These are phyloP conservation scores for Allium fistulosum DNA, from an alignment of 106 monocot genomes.

Conservation along the genomic window DNA sequence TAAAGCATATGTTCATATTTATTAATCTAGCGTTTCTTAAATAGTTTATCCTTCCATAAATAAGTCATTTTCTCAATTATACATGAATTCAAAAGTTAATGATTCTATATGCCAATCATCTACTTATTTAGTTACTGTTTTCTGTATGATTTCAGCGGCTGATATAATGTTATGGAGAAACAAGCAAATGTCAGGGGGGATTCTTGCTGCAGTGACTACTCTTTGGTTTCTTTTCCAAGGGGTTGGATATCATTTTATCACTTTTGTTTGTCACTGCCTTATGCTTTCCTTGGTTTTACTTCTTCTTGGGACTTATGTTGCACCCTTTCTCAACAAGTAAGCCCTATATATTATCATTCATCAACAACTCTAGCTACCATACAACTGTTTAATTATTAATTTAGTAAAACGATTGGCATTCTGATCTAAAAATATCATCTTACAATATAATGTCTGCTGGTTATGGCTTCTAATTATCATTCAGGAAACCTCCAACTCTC, in stretches of 20 bases:
- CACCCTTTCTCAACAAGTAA: constrained; percentile 58
- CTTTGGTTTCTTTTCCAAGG: constrained; percentile 77
- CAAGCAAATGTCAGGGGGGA: constrained; percentile 45
- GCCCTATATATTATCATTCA: not conserved
- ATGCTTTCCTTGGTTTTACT: constrained; percentile 29
- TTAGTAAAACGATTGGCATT: not conserved
- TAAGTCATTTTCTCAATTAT: not conserved
- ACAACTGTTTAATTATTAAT: not conserved
- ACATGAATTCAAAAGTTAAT: not conserved
- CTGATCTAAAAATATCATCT: not conserved
- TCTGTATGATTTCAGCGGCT: constrained; percentile 31
- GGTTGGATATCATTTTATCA: constrained; percentile 52
- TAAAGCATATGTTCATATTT: not conserved
- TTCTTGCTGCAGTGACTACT: constrained; percentile 46
- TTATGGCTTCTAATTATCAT: not conserved
- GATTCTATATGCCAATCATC: too few species aligned
- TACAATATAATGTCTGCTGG: too few species aligned
- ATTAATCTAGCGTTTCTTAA: not conserved
- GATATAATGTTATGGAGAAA: constrained; percentile 74
- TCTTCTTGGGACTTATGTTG: constrained; percentile 53
- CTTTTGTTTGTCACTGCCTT: constrained; percentile 57
- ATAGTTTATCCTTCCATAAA: not conserved
- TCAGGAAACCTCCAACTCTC: constrained; percentile 38
- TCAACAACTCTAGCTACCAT: not conserved
- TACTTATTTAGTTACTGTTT: not conserved